These are phyloP conservation scores for Podaxis sp. DNA, from an alignment of 768 basidiomycete genomes.

Conservation along the genomic window DNA sequence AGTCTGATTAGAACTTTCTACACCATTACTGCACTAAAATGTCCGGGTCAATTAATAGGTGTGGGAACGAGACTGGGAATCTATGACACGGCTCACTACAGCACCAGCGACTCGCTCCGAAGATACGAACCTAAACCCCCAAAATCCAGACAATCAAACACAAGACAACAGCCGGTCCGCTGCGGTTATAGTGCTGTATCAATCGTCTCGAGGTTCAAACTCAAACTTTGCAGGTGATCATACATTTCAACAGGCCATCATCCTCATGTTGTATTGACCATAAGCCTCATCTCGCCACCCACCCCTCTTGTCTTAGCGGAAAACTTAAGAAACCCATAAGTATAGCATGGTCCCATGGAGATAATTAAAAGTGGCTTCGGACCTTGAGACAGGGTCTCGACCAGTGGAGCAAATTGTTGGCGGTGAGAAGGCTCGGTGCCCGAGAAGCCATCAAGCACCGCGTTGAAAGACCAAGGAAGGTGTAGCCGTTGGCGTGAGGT, in stretches of 20 bases:
- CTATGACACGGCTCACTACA: not conserved
- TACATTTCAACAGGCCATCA: slow-evolving; percentile 18
- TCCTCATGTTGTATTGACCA: slow-evolving; percentile 28
- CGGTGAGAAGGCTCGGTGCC: not conserved
- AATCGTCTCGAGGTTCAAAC: not conserved
- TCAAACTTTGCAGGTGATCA: not conserved
- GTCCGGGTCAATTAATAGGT: not conserved
- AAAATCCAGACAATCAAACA: not conserved
- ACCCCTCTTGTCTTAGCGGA: not conserved
- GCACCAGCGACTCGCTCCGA: not conserved
- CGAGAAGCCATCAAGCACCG: slow-evolving; percentile 1
- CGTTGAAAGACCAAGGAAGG: not conserved
- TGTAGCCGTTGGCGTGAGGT: not conserved
- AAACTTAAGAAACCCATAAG: not conserved
- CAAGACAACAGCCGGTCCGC: not conserved
- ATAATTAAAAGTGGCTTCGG: not conserved
- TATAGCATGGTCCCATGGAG: not conserved
- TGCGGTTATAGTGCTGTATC: too few relatives aligned
- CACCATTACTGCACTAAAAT: not conserved
- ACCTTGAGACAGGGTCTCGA: not conserved
- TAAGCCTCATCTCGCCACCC: slow-evolving; percentile 15
- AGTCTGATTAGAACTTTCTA: slow-evolving; percentile 2
- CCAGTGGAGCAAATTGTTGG: slow-evolving; percentile 1
- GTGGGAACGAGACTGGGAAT: not conserved
- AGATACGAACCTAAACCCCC: too few relatives aligned